A percentile compares a stretch with the other conserved stretches of the same genome.
These are phyloP conservation scores for Irpex sp. DNA, from an alignment of 1,284 basidiomycete genomes.

Conservation along the genomic window DNA sequence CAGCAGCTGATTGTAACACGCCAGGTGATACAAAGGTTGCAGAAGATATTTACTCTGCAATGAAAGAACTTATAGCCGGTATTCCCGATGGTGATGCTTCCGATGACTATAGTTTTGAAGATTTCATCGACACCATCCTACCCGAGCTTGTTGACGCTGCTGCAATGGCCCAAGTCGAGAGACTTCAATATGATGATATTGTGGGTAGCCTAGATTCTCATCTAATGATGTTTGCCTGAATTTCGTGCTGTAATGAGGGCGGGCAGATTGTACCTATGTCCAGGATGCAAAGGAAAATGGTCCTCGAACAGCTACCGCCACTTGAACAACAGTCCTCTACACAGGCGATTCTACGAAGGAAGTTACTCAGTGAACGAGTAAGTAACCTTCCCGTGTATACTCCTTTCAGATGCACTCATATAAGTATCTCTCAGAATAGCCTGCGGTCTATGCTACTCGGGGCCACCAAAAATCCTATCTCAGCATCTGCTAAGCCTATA, in stretches of 20 bases:
- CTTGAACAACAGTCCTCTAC: neutral
- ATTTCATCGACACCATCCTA: slow-evolving; percentile 18
- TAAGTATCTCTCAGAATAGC: slow-evolving; percentile 10
- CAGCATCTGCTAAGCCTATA: slow-evolving; percentile 18
- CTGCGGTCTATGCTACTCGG: slow-evolving; percentile 19
- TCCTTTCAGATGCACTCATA: neutral
- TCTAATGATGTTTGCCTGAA: neutral
- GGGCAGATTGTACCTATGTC: slow-evolving; percentile 15
- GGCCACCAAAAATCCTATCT: neutral
- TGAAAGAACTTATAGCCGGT: neutral
- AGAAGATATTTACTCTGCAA: neutral
- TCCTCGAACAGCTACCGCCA: slow-evolving; percentile 10
- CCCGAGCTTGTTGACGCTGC: slow-evolving; percentile 17
- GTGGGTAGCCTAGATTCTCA: slow-evolving; percentile 13
- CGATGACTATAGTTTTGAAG: slow-evolving; percentile 21
- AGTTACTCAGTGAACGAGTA: slow-evolving; percentile 15
- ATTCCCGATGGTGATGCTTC: neutral
- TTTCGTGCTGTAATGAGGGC: neutral
- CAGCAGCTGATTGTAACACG: neutral
- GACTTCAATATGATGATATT: slow-evolving; percentile 13
- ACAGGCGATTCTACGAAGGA: slow-evolving; percentile 12
- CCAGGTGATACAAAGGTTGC: neutral
- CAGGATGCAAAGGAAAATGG: slow-evolving; percentile 9
- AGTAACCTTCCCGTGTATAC: neutral
- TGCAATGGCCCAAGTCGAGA: slow-evolving; percentile 15